Conservation (phyloP, 208 protist genomes). For the Acanthamoeba royreba region DNA sequence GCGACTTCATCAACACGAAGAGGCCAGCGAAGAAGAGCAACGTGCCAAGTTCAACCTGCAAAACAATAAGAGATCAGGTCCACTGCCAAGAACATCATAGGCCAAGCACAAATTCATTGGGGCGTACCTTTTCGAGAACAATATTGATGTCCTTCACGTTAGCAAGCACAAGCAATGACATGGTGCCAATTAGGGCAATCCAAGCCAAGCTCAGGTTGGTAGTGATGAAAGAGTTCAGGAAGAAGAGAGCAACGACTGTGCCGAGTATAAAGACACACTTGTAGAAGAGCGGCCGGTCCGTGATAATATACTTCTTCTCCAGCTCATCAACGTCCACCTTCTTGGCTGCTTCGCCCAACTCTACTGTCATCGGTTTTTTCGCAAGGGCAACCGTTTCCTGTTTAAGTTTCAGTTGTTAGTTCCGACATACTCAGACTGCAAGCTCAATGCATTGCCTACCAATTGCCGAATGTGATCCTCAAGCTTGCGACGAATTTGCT, state of each 20-base stretch:
- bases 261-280: constrained; percentile 57
- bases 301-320: constrained; percentile 57
- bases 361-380: neutral
- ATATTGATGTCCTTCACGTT: constrained; percentile 39
- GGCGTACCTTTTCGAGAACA: constrained; percentile 36
- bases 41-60: constrained; percentile 71
- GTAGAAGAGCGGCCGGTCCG: constrained; percentile 48
- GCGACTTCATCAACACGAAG: constrained; percentile 71
- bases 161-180: constrained; percentile 55
- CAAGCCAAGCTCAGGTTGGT: constrained; percentile 61
- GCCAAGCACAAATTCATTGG: no score
- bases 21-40: constrained; percentile 72
- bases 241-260: constrained; percentile 68
- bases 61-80: no score
- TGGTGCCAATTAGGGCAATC: constrained; percentile 68
- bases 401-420: no score
- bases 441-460: no score
- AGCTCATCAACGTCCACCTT: constrained; percentile 53
- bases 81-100: no score
- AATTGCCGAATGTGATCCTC: constrained; percentile 1
- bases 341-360: neutral
- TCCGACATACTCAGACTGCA: no score
- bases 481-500: neutral
- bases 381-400: neutral
- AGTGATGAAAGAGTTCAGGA: constrained; percentile 45